These are phyloP conservation scores for Claviceps cyperi DNA, from an alignment of 2,329 filamentous ascomycete species.

Conservation along the genomic window DNA sequence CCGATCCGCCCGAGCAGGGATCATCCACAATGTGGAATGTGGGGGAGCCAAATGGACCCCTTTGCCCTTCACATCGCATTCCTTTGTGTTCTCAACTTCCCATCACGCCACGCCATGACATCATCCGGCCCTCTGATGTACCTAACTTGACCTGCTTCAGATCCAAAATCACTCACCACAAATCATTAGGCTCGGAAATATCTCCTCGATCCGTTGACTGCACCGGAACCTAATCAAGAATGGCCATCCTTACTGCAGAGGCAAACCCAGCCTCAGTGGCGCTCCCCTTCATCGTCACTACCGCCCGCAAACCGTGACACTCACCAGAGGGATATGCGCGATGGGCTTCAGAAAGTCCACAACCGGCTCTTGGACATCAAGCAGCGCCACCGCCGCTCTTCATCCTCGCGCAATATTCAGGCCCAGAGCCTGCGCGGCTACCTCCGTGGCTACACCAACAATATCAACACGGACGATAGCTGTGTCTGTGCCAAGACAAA, in stretches of 20 bases:
- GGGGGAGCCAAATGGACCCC: no score
- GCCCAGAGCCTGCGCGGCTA: no score
- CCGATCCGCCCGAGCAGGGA: no score
- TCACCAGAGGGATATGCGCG: background rate
- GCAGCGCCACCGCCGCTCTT: background rate
- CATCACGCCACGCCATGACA: no score
- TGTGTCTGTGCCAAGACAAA: background rate
- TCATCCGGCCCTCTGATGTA: no score
- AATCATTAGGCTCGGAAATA: slow-evolving; percentile 44
- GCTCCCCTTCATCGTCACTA: background rate
- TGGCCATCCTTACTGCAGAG: slow-evolving; percentile 23
- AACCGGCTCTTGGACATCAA: background rate
- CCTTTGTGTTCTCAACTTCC: no score
- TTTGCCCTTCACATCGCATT: no score
- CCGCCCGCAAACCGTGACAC: background rate
- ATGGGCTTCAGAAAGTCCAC: background rate
- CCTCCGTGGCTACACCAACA: no score
- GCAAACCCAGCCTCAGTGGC: background rate
- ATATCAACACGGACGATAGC: no score
- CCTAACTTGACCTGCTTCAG: no score
- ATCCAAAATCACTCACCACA: background rate
- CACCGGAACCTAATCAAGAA: slow-evolving; percentile 51
- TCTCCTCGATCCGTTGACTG: slow-evolving; percentile 54
- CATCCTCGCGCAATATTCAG: background rate
- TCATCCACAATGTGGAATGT: no score